Evolutionary conservation across 768 basidiomycete species (phyloP).

Genomic region (Neoboletus subvelutipes): DNA sequence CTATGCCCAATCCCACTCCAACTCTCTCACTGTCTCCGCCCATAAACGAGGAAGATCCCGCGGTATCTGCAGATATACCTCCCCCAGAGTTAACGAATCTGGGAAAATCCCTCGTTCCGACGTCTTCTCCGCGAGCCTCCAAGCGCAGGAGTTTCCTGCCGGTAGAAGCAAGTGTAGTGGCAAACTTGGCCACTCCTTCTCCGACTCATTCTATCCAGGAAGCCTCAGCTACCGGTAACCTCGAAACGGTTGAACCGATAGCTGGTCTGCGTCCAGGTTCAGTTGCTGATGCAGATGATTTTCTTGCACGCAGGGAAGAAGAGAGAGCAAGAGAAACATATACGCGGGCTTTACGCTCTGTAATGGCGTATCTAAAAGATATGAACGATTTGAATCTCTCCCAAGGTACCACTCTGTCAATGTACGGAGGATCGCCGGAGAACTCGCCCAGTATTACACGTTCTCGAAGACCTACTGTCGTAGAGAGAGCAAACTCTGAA

Average conservation of each 20-base stretch:
- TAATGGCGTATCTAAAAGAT: slow-evolving; percentile 95
- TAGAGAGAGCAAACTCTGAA: slow-evolving; percentile 47
- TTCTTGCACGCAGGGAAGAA: slow-evolving; percentile 58
- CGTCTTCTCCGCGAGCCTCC: slow-evolving; percentile 46
- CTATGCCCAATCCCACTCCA: slow-evolving; percentile 39
- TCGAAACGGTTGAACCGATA: slow-evolving; percentile 30
- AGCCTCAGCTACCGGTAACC: slow-evolving; percentile 41
- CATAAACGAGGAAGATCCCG: slow-evolving; percentile 21
- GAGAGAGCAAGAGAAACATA: slow-evolving; percentile 70
- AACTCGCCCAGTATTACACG: slow-evolving; percentile 41
- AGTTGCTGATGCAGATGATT: slow-evolving; percentile 43
- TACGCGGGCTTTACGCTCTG: slow-evolving; percentile 78
- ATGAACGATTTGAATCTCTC: slow-evolving; percentile 87
- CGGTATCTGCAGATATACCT: slow-evolving; percentile 3
- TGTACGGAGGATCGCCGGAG: slow-evolving; percentile 55
- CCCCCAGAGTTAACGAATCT: slow-evolving; percentile 7
- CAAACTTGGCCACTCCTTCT: slow-evolving; percentile 63
- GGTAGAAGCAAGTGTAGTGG: slow-evolving; percentile 63
- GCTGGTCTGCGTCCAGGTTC: slow-evolving; percentile 43
- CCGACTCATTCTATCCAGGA: slow-evolving; percentile 59
- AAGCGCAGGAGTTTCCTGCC: slow-evolving; percentile 91
- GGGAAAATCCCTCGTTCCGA: slow-evolving; percentile 40
- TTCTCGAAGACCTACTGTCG: slow-evolving; percentile 65
- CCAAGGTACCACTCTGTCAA: slow-evolving; percentile 53
- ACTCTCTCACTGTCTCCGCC: slow-evolving; percentile 28